A percentile compares a stretch with the other conserved stretches of the same genome.
phyloP scores from a whole-genome alignment of 2,329 filamentous ascomycete genomes.

The Venturia pyrina region DNA sequence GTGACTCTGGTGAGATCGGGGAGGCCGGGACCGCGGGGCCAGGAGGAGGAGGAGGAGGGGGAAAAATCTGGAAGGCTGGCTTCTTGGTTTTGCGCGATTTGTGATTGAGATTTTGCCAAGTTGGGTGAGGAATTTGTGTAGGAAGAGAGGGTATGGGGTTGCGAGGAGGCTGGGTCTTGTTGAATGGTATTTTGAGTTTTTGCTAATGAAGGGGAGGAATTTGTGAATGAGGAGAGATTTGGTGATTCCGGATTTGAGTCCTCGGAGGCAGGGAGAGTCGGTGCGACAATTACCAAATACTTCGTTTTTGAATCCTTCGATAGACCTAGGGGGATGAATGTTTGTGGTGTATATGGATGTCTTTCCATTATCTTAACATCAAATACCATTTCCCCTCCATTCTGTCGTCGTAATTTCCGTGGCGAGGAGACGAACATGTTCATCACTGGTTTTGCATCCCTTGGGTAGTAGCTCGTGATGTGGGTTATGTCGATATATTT shows the following conservation, averaged over 20 bases:
- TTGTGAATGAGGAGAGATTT: slow-evolving; percentile 31
- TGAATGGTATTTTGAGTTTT: slow-evolving; percentile 30
- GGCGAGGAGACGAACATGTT: slow-evolving; percentile 85
- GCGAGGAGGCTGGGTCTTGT: slow-evolving; percentile 13
- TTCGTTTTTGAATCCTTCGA: slow-evolving; percentile 37
- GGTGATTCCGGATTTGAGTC: background rate
- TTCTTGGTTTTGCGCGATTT: slow-evolving; percentile 21
- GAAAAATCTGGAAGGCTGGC: background rate
- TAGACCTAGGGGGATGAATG: slow-evolving; percentile 69
- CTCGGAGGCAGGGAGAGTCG: slow-evolving; percentile 35
- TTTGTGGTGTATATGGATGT: slow-evolving; percentile 90
- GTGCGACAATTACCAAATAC: slow-evolving; percentile 85
- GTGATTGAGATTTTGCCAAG: slow-evolving; percentile 41
- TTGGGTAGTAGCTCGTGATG: slow-evolving; percentile 58
- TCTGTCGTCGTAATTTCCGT: slow-evolving; percentile 52
- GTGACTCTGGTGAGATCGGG: slow-evolving; percentile 62
- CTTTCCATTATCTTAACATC: slow-evolving; percentile 69
- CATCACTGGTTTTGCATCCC: slow-evolving; percentile 53
- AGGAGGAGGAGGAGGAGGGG: slow-evolving; percentile 15
- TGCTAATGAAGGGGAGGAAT: slow-evolving; percentile 32
- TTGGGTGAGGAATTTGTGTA: slow-evolving; percentile 25
- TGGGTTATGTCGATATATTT: slow-evolving; percentile 77
- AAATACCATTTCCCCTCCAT: slow-evolving; percentile 48
- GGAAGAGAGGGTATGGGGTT: slow-evolving; percentile 27
- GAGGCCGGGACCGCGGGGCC: slow-evolving; percentile 43